Evolutionary conservation across 495 filamentous ascomycete species (phyloP).

Genomic region (Usnea hakonensis): DNA sequence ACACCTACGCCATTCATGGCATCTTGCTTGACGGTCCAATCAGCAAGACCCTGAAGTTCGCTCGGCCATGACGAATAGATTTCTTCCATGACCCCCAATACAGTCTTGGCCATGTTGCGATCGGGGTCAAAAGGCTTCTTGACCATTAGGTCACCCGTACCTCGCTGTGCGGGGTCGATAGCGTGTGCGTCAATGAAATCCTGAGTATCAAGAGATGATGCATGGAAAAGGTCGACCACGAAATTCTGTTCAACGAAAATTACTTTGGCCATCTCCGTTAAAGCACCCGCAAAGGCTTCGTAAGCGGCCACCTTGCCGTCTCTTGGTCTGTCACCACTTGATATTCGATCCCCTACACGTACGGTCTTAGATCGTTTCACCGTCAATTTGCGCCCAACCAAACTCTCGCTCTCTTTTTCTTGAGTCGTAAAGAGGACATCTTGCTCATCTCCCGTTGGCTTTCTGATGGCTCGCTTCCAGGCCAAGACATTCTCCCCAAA

Average conservation of each 20-base stretch:
- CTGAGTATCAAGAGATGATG: slow-evolving; percentile 62
- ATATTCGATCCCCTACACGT: slow-evolving; percentile 54
- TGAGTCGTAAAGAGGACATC: slow-evolving; percentile 83
- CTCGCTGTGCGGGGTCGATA: slow-evolving; percentile 58
- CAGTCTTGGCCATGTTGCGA: slow-evolving; percentile 67
- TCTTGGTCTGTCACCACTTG: slow-evolving; percentile 50
- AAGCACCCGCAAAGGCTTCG: slow-evolving; percentile 73
- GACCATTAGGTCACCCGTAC: slow-evolving; percentile 57
- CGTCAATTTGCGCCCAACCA: slow-evolving; percentile 80
- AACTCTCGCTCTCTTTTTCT: slow-evolving; percentile 67
- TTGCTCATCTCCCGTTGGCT: slow-evolving; percentile 72
- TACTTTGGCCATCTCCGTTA: slow-evolving; percentile 70
- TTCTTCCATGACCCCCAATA: slow-evolving; percentile 78
- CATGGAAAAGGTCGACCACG: slow-evolving; percentile 85
- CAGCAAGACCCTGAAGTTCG: slow-evolving; percentile 71
- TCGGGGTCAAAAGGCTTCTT: slow-evolving; percentile 77
- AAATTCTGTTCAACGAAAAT: slow-evolving; percentile 93
- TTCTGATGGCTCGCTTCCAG: slow-evolving; percentile 77
- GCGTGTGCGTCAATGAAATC: slow-evolving; percentile 78
- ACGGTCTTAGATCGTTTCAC: slow-evolving; percentile 86
- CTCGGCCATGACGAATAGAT: slow-evolving; percentile 73
- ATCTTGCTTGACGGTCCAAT: slow-evolving; percentile 76
- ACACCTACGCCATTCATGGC: slow-evolving; percentile 88
- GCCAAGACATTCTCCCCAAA: slow-evolving; percentile 69
- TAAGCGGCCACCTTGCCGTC: slow-evolving; percentile 62